Base-by-base conservation (phyloP, 208 protist genomes). In the Trypanosoma boissoni region DNA sequence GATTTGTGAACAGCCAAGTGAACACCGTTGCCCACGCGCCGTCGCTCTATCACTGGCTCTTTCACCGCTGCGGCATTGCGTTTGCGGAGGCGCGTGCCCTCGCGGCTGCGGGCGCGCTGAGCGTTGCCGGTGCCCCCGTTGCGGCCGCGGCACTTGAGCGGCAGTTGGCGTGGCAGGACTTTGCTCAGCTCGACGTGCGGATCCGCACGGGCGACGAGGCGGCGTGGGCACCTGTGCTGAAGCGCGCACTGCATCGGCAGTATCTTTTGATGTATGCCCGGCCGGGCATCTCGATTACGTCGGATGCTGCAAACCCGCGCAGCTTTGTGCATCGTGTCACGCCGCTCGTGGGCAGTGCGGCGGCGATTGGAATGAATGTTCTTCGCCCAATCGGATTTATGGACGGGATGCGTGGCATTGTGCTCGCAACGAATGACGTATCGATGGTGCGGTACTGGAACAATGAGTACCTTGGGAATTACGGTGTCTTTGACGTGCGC, bases 401-500 rank as follows among this genome's bases (percentile, higher is more conserved):
- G 62, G 74, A 89, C 46, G 68, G 82, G 27, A 91, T 95, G 78
- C 72, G 72, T 23, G 88, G 85, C 6, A 55, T 95, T 20, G 88
- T 70, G 1, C 63, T 95, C 16, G 74, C 75, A n/a, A 80, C 73
- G 29, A 92, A 92, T 64, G 88, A 95, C 46, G 88, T 95, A 1
- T 77, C 85, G 16, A 87, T 88, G 63, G 64, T 95, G 20, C 79
- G 83, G 12, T 89, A 91, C 70, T 95, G 88, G 85, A 94, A 94
- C 72, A 94, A 94, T 58, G 82, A 94, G 41, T 85, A 67, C 24
- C 57, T 94, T 9, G 88, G 88, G 34, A 94, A 94, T 72, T 91
- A 79, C 61, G 88, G 88, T 29, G 76, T 83, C 7, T 94, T 82
- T 57, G 84, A 94, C 53, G 63, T 94, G 23, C 84, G 88, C 21